Conservation (phyloP, 2,329 filamentous ascomycete genomes). For the Monilinia fructigena region DNA sequence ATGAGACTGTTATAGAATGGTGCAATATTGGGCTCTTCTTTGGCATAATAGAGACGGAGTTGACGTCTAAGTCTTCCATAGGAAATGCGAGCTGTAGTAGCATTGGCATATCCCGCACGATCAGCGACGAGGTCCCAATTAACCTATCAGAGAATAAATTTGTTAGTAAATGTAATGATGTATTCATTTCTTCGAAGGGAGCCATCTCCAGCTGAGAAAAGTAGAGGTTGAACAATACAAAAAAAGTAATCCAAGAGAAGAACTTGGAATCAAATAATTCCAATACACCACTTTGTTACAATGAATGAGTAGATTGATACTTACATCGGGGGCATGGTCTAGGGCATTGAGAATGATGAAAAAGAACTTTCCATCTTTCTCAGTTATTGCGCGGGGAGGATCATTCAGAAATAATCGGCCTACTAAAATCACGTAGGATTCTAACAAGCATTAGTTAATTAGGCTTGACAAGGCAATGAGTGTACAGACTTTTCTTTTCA, state of each 20-base stretch:
- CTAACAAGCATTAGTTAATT: not conserved
- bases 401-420: not conserved
- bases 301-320: not conserved
- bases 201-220: not conserved
- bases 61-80: constrained; percentile 53
- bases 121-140: constrained; percentile 50
- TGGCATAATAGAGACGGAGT: constrained; percentile 37
- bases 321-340: constrained; percentile 30
- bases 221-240: not conserved
- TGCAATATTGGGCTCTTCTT: not conserved
- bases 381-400: constrained; percentile 12
- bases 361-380: constrained; percentile 31
- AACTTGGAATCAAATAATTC: not conserved
- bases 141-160: constrained; percentile 21
- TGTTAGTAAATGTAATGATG: not conserved
- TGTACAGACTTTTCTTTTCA: not conserved
- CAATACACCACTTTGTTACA: not conserved
- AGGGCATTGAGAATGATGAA: constrained; percentile 27
- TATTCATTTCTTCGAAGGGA: constrained; percentile 2
- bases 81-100: constrained; percentile 47
- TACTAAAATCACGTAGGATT: not conserved
- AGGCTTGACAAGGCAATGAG: not conserved
- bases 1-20: not conserved
- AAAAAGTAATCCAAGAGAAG: not conserved
- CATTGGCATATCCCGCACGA: constrained; percentile 48